A percentile compares a stretch with the other conserved stretches of the same genome.
Evolutionary conservation across 768 basidiomycete genomes (phyloP).

Genomic region (Gymnopilus dilepis): DNA sequence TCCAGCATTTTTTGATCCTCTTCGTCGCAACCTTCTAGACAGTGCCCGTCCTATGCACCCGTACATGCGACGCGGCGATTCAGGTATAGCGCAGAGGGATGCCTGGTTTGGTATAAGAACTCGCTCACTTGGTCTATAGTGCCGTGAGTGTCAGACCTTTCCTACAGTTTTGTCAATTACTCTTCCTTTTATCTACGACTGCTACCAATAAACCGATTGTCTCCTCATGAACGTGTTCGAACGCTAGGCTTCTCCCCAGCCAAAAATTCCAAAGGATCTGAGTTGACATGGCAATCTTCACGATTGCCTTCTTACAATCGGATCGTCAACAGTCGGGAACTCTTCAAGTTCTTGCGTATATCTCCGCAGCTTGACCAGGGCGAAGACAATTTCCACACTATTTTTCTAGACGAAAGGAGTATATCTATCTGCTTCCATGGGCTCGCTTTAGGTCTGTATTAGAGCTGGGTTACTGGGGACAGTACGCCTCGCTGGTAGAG

Average conservation of each 20-base stretch:
- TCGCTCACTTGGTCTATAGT: constrained; percentile 53
- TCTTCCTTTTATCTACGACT: neutral
- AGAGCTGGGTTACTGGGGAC: neutral
- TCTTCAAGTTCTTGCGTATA: no score
- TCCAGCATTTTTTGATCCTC: constrained; percentile 13
- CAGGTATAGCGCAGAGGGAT: constrained; percentile 66
- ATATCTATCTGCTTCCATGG: constrained; percentile 14
- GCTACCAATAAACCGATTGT: neutral
- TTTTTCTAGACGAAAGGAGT: no score
- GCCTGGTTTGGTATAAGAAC: constrained; percentile 64
- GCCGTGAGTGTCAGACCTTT: constrained; percentile 69
- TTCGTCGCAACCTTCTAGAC: constrained; percentile 69
- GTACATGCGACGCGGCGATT: constrained; percentile 66
- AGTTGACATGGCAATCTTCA: no score
- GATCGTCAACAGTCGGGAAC: no score
- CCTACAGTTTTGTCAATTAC: constrained; percentile 48
- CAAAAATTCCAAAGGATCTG: no score
- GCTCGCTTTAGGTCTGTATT: neutral
- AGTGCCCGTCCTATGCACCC: constrained; percentile 62
- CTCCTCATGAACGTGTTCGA: no score
- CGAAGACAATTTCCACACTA: no score
- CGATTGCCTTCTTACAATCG: no score
- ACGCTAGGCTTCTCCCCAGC: no score
- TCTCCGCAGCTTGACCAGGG: no score
- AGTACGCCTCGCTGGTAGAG: constrained; percentile 1